Evolutionary conservation across 2,329 filamentous ascomycete genomes (phyloP), one percentile per base, ranked within the genome.

Genomic region (Hymenotorrendiella dingleyae): DNA sequence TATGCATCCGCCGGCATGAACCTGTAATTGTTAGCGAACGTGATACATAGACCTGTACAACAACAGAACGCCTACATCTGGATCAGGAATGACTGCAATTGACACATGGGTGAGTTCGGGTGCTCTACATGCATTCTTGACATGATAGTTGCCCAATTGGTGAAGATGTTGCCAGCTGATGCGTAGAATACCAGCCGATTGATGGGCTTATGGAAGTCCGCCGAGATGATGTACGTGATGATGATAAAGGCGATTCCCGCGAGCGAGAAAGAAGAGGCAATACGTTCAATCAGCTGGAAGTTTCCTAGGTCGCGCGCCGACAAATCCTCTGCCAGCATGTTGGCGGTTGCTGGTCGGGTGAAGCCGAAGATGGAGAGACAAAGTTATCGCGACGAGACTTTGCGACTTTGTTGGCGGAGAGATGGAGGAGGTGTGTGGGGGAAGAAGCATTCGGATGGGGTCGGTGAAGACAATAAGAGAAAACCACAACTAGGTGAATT

Each of bases 141-240:
- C 57, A 91, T 86, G 24, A 91, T 63, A 0, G 86, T 89, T 1
- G 81, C 86, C 14, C 87, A 73, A 60, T 88, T 91, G 48, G 78
- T 78, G 63, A 89, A 70, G 54, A 91, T 72, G 57, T 94, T 94
- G 7, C 86, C 87, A 57, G 86, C 84, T 0, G 84, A 84, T 6
- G 87, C 86, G 61, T 84, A 93, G 62, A 94, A 91, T 8, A 91
- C 81, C 0, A 94, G 72, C 14, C 87, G 74, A 58, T 93, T 93
- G 66, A 93, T 89, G n/a, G 86, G 84, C 58, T 89, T 91, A 56
- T 85, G 84, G 60, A 93, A 93, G 4, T 73, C 72, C 12, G 71
- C 73, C 3, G 47, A 52, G 10, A 24, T 10, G 8, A 51, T 10
- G 58, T 90, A 93, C 3, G 84, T 89, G 42, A 69, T 54, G 41